phyloP scores from a whole-genome alignment of 176 grass and related monocot species.

The Avena eriantha region DNA sequence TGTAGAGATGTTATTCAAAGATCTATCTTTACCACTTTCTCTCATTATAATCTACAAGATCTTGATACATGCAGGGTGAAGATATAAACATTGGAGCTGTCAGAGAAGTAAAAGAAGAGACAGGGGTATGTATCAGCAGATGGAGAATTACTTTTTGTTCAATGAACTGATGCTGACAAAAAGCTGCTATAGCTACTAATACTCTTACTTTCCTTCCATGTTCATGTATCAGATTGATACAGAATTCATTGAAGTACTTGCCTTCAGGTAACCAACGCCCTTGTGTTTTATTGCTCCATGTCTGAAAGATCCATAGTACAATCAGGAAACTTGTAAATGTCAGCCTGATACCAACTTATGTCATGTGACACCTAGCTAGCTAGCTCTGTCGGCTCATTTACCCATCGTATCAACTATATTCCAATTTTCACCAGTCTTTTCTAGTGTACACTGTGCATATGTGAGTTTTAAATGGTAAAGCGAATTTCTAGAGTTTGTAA shows the following conservation, averaged over 20 bases:
- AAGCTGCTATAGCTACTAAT: slow-evolving; percentile 34
- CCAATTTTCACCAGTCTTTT: neutral
- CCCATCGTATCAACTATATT: neutral
- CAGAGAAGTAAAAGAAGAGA: slow-evolving; percentile 99
- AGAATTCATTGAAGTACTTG: slow-evolving; percentile 94
- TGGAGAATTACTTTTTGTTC: slow-evolving; percentile 9
- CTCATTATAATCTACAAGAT: slow-evolving; percentile 37
- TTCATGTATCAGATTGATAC: slow-evolving; percentile 75
- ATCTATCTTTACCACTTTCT: slow-evolving; percentile 5
- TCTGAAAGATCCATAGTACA: slow-evolving; percentile 23
- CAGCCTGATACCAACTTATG: neutral
- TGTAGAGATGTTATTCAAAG: slow-evolving; percentile 33
- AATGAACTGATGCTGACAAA: slow-evolving; percentile 12
- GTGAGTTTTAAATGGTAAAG: neutral
- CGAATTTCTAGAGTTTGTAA: neutral
- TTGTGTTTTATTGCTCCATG: slow-evolving; percentile 2
- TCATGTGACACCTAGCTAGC: slow-evolving; percentile 35
- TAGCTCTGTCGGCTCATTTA: neutral
- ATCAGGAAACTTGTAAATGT: neutral
- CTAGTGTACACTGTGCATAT: neutral
- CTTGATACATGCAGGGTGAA: slow-evolving; percentile 67
- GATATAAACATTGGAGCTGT: slow-evolving; percentile 78
- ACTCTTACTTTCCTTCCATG: slow-evolving; percentile 22
- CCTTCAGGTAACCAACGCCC: slow-evolving; percentile 66
- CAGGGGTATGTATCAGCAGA: slow-evolving; percentile 71